A percentile compares a stretch with the other conserved stretches of the same genome.
phyloP scores from a whole-genome alignment of 257 asterid species.

The Penstemon eatonii region DNA sequence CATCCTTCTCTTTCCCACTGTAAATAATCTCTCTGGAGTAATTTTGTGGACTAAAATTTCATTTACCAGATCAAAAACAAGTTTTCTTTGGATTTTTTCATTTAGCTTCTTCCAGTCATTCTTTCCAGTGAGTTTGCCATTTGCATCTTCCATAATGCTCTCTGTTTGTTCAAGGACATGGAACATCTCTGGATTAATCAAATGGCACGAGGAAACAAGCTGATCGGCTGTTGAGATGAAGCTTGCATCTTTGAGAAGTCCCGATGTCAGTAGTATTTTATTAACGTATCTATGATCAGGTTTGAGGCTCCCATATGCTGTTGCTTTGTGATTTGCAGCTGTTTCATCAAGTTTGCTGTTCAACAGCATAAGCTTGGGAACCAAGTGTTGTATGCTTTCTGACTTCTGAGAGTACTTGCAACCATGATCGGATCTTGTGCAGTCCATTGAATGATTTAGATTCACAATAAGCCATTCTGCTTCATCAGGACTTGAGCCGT shows the following conservation, averaged over 20 bases:
- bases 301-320: slow-evolving; percentile 35
- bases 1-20: slow-evolving; percentile 30
- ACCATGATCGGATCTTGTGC: slow-evolving; percentile 29
- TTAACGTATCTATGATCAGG: slow-evolving; percentile 61
- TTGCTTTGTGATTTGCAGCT: slow-evolving; percentile 33
- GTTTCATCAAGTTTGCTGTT: slow-evolving; percentile 38
- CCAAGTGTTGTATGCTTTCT: slow-evolving; percentile 40
- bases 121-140: slow-evolving; percentile 29
- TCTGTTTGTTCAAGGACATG: slow-evolving; percentile 75
- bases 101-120: slow-evolving; percentile 28
- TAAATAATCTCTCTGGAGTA: slow-evolving; percentile 43
- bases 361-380: slow-evolving; percentile 44
- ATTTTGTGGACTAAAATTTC: slow-evolving; percentile 61
- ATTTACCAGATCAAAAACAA: slow-evolving; percentile 68
- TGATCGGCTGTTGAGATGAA: slow-evolving; percentile 43
- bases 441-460: slow-evolving; percentile 38
- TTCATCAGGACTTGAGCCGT: slow-evolving; percentile 46
- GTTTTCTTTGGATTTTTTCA: slow-evolving; percentile 61
- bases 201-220: slow-evolving; percentile 52
- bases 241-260: slow-evolving; percentile 55
- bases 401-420: slow-evolving; percentile 42
- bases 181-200: slow-evolving; percentile 67
- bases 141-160: slow-evolving; percentile 29
- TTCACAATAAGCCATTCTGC: slow-evolving; percentile 57
- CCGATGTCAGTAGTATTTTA: slow-evolving; percentile 62